Base-by-base conservation (phyloP, 208 protist species). In the Crithidia brevicula region DNA sequence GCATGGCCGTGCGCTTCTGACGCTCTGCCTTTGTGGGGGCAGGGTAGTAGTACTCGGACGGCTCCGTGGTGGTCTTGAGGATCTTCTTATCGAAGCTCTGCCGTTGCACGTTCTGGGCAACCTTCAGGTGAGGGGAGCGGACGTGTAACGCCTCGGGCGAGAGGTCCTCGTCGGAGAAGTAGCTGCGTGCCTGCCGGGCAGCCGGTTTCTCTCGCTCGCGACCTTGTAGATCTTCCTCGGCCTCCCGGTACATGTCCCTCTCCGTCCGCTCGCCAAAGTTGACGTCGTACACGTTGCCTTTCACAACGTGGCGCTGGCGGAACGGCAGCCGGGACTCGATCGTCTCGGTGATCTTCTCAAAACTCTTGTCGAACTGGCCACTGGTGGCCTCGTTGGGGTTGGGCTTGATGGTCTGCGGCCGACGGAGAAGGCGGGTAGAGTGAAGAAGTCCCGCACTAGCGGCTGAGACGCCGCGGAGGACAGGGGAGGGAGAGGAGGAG, bases 351-450 rank as follows among this genome's bases (percentile, higher is more conserved):
- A 95, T 61, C 56, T 93, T 92, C 61, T 95, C 89, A 51, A 95
- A 95, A 46, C 82, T 90, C 49, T 85, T 78, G 53, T 95, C 85
- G 53, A 91, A 95, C 42, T 91, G 79, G 11, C 86, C 89, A 34
- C 72, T 80, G 2, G 69, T 63, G 2, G 86, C 89, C 59, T 86
- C 76, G 33, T 83, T 65, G 2, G 89, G 89, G 67, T 95, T 93
- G 13, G 89, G 77, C 66, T 95, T 95, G 27, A 92, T 82, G 9
- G 86, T 84, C 56, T 86, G 85, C 34, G 83, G 82, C 0, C 89
- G 79, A 13, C 75, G 75, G 2, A 76, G 77, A 15, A 79, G 36
- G 2, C 47, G 51, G 1, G 86, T 84, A 5, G 28, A 27, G 27
- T 51, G 76, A 25, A 91, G 4, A 10, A 56, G 36, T 9, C 58